Base-by-base conservation (phyloP, 192 early-diverging fungal genomes). In the Phycomyces nitens region DNA sequence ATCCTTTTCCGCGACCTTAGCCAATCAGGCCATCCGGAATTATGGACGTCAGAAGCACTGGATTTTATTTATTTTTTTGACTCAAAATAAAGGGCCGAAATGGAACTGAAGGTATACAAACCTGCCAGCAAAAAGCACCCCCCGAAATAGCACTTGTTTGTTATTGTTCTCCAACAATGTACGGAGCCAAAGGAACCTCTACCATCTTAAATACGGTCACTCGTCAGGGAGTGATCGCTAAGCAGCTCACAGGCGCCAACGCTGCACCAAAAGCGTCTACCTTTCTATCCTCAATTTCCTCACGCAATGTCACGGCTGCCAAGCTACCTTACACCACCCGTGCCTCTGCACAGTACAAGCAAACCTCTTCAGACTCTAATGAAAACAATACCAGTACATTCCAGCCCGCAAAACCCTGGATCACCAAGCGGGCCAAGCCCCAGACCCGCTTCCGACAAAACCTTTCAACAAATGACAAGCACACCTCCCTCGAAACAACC, bases 121-220 rank as follows among this genome's bases (percentile, higher is more conserved):
- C 29, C 29, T 34, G 29, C 7, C 29, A 34, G 7, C 7, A 34
- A 34, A 34, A 7, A 34, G 7, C 29, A 34, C 3, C 29, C 29
- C 7, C 29, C 2, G 7, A 34, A 34, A 34, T 34, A 34, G 12
- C 44, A 47, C 18, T 47, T 47, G 2, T 47, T 47, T 18, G 18
- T 14, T 47, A 47, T 18, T 47, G 11, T 47, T 14, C 15, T 54
- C 21, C 29, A 34, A 62, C 14, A 54, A 70, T 70, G 69, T 70
- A 70, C n/a, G 69, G 62, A 43, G 62, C 53, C 15, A 73, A 73
- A 64, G 71, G 71, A 62, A 67, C 71, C 12, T 51, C 61, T 14
- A 64, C 60, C 14, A 39, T 75, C 21, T 21, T 75, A 3, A 60
- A 70, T 53, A 66, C 68, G 3, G 73, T 75, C 38, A 27, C 64